Evolutionary conservation across 257 asterid genomes (phyloP).

Genomic region (Coffea canephora): DNA sequence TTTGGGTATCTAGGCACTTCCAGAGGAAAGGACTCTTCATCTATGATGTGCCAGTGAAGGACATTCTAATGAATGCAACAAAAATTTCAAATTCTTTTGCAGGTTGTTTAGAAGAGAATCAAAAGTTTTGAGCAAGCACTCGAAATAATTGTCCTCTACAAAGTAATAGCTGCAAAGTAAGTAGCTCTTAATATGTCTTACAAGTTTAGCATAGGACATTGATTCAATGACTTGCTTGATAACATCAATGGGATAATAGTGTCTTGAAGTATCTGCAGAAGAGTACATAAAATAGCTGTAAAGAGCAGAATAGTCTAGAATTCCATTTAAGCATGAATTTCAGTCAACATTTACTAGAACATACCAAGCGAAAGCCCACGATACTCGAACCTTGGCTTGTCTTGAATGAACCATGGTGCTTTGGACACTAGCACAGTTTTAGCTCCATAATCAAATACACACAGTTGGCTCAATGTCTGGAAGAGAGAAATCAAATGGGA

Average conservation of each 20-base stretch:
- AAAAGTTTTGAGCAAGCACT: background rate
- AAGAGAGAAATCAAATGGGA: conserved; percentile 24
- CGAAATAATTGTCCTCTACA: background rate
- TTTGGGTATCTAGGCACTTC: conserved; percentile 87
- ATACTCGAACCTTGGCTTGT: conserved; percentile 78
- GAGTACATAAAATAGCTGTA: conserved; percentile 16
- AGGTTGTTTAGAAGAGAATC: conserved; percentile 4
- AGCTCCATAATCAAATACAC: conserved; percentile 67
- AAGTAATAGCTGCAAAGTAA: background rate
- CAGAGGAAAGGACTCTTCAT: conserved; percentile 94
- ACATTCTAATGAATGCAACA: conserved; percentile 78
- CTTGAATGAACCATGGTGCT: conserved; percentile 92
- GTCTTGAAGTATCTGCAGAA: conserved; percentile 86
- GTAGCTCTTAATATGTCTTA: conserved; percentile 43
- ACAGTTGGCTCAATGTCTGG: conserved; percentile 89
- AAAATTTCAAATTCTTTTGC: conserved; percentile 20
- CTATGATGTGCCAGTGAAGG: conserved; percentile 96
- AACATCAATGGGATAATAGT: conserved; percentile 68
- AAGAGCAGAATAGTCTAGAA: conserved; percentile 8
- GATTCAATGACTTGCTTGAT: conserved; percentile 91
- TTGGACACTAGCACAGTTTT: conserved; percentile 61
- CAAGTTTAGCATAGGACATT: conserved; percentile 94
- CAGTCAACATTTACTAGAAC: conserved; percentile 4
- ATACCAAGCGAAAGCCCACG: conserved; percentile 86
- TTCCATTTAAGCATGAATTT: background rate